Evolutionary conservation across 2,329 filamentous ascomycete species (phyloP).

Genomic region (Periconia sp.): DNA sequence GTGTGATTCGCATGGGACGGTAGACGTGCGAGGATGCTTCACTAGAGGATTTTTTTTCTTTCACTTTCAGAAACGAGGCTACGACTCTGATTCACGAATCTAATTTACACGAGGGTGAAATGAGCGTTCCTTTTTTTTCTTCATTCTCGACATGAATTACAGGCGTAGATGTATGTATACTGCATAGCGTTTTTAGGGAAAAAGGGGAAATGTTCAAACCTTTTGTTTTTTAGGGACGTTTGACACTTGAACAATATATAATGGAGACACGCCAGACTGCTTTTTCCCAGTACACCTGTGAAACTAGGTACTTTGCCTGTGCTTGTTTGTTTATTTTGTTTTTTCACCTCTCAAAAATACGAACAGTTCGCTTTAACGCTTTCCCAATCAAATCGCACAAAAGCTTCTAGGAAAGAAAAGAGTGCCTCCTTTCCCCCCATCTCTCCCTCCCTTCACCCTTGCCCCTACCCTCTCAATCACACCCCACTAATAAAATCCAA

Average conservation of each 20-base stretch:
- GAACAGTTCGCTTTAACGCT: no score
- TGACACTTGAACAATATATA: not conserved
- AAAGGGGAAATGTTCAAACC: not conserved
- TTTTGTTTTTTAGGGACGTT: not conserved
- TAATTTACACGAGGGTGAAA: not conserved
- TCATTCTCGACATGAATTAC: not conserved
- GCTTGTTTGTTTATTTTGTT: no score
- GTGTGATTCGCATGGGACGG: slow-evolving; percentile 79
- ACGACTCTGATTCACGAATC: not conserved
- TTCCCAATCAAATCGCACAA: no score
- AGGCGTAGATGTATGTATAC: not conserved
- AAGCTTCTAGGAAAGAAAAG: no score
- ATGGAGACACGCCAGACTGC: not conserved
- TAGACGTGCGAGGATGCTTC: slow-evolving; percentile 27
- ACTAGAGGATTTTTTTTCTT: no score
- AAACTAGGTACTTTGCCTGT: no score
- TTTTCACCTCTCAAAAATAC: no score
- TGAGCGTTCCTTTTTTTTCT: not conserved
- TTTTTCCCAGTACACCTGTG: no score
- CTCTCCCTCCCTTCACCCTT: no score
- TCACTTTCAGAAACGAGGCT: not conserved
- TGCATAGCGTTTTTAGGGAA: not conserved
- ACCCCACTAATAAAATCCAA: slow-evolving; percentile 40
- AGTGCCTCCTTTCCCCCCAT: no score
- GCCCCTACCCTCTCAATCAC: slow-evolving; percentile 2